These are phyloP conservation scores for Saccharum officinarum DNA, from an alignment of 176 grass and related monocot genomes.

Conservation along the genomic window DNA sequence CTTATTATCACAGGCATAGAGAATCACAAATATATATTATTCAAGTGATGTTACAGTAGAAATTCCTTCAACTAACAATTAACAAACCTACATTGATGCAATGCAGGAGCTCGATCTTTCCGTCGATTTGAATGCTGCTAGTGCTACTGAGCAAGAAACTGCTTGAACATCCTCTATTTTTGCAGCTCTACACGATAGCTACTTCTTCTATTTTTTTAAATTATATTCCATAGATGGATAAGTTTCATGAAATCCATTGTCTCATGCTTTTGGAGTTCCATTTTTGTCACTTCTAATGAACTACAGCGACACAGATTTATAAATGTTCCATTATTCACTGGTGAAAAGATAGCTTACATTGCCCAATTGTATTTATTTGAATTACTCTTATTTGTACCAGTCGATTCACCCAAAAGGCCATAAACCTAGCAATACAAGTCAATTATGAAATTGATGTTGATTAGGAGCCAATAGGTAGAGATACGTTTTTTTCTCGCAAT, in stretches of 20 bases:
- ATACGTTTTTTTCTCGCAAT: neutral
- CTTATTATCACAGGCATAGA: neutral
- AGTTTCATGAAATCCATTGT: neutral
- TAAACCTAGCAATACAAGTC: neutral
- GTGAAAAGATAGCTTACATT: neutral
- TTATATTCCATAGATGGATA: constrained; percentile 21
- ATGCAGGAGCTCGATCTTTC: constrained; percentile 61
- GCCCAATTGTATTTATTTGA: neutral
- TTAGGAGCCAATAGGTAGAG: neutral
- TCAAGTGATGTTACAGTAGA: neutral
- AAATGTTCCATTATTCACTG: neutral
- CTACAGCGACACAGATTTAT: neutral
- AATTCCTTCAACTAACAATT: neutral
- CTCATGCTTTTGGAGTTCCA: constrained; percentile 20
- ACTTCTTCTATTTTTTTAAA: neutral
- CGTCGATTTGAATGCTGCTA: constrained; percentile 65
- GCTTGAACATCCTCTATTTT: constrained; percentile 28
- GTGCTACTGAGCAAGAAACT: constrained; percentile 46
- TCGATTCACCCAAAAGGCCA: neutral
- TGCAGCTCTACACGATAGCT: constrained; percentile 22
- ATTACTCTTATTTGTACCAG: neutral
- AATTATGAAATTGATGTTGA: neutral
- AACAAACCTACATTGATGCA: neutral
- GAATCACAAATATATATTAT: neutral
- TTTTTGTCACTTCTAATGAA: neutral